Base-by-base conservation (phyloP, 768 basidiomycete species). In the Termitomyces sp. region DNA sequence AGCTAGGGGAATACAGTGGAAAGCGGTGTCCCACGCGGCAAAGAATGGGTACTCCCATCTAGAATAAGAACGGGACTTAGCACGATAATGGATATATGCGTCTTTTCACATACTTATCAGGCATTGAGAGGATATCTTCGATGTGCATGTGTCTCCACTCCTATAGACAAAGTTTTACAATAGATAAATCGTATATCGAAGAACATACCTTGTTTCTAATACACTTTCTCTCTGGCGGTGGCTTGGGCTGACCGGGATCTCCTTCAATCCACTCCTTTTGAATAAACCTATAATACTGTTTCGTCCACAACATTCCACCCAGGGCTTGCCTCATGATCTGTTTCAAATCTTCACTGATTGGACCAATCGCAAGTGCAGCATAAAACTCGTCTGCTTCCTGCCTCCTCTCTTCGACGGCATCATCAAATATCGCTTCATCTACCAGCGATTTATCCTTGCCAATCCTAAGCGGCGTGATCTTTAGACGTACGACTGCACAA, bases 21-120 rank as follows among this genome's bases (percentile, higher is more conserved):
- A 99, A n/a, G 97, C 97, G 0, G 90, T 94, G 69, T 96, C 92
- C 93, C 93, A 96, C 50, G 95, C 95, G 0, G 96, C 95, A 66
- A 99, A 98, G 80, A 97, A 98, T 0, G 97, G 97, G 69, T 98
- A 98, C 73, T 99, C 97, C 97, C 97, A 92, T 70, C 88, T 91
- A 53, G 1, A 24, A 49, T 46, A 58, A 47, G 46, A 24, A 46
- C 34, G 37, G 54, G 59, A 18, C 29, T 60, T 50, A 63, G 47
- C 52, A 51, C 18, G 24, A 39, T 20, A 7, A 7, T 18, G 14
- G 44, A 37, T 53, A 39, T 39, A 41, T 31, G 22, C 44, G 52
- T 7, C 36, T n/a, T 4, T 32, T n/a, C 18, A 72, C 80, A 22
- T 60, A 96, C 88, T 99, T 99, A 74, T 99, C 96, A 7, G 97